Percentiles rank a stretch among this genome's conserved stretches.
Evolutionary conservation across 2,329 filamentous ascomycete species (phyloP).

Genomic region (Cytospora paraplurivora): DNA sequence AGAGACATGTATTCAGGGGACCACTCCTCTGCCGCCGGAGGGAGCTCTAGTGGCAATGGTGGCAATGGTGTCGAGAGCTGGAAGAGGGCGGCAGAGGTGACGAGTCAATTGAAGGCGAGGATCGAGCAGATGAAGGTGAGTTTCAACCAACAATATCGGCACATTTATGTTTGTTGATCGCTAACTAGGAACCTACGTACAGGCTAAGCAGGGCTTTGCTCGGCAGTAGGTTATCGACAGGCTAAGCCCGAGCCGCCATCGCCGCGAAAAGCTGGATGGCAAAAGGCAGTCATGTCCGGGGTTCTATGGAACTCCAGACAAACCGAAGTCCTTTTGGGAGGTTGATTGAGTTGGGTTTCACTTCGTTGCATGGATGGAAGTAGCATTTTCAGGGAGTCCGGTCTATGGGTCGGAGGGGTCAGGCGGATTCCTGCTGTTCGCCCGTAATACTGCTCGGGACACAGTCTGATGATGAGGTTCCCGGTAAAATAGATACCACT

Average conservation of each 20-base stretch:
- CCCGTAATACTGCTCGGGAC: conserved; percentile 1
- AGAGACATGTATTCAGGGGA: conserved; percentile 36
- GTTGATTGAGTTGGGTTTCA: conserved; percentile 4
- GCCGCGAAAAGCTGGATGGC: conserved; percentile 5
- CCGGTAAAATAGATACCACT: conserved; percentile 23
- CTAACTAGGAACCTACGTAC: not conserved
- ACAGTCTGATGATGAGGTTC: conserved; percentile 6
- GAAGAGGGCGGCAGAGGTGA: conserved; percentile 96
- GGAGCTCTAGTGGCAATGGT: conserved; percentile 26
- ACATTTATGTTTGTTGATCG: not conserved
- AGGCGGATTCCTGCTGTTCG: not conserved
- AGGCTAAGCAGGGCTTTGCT: conserved; percentile 30
- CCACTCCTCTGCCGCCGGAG: conserved; percentile 30
- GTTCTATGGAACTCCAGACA: conserved; percentile 11
- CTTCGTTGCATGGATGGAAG: not conserved
- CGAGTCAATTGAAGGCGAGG: conserved; percentile 92
- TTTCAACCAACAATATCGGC: not conserved
- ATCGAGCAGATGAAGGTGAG: conserved; percentile 97
- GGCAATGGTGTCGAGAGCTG: conserved; percentile 82
- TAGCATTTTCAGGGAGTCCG: conserved; percentile 24
- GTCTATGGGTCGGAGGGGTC: conserved; percentile 4
- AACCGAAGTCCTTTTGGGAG: conserved; percentile 21
- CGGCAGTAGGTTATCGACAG: conserved; percentile 29
- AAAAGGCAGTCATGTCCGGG: conserved; percentile 14
- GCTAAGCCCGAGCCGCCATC: conserved; percentile 24